Evolutionary conservation across 305 asterid genomes (phyloP).

Genomic region (Fraxinus velutina): DNA sequence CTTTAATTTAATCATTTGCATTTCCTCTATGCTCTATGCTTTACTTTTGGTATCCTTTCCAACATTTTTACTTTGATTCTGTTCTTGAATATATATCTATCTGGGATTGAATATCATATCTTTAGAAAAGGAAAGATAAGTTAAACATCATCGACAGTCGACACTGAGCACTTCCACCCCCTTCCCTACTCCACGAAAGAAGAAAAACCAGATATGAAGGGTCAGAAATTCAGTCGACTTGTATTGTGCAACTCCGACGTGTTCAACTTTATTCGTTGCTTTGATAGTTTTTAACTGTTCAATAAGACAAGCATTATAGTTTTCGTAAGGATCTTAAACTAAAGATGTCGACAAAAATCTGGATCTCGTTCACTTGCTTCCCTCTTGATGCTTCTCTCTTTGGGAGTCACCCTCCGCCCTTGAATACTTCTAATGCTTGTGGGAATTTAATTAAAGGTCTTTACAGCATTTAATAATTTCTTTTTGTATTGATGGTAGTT

Average conservation of each 20-base stretch:
- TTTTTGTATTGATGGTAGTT: not conserved
- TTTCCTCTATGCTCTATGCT: not conserved
- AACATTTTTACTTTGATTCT: not conserved
- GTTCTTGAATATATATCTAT: not conserved
- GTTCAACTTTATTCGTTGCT: not conserved
- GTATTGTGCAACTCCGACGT: constrained; percentile 3
- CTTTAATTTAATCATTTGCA: not conserved
- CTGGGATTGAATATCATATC: not conserved
- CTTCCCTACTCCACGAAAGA: not conserved
- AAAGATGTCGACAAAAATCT: not conserved
- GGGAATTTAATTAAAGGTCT: not conserved
- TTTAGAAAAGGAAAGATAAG: constrained; percentile 10
- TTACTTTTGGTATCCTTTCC: not conserved
- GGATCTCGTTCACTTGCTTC: not conserved
- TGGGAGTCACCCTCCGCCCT: not conserved
- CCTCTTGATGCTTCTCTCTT: not conserved
- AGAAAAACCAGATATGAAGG: not conserved
- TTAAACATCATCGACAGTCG: not conserved
- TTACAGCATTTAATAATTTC: not conserved
- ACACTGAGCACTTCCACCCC: not conserved
- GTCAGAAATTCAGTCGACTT: not conserved
- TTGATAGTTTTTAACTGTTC: not conserved
- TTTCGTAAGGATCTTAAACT: not conserved
- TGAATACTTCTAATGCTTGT: not conserved
- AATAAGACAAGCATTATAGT: not conserved